phyloP scores from a whole-genome alignment of 2,329 filamentous ascomycete species.

The Aspergillus pseudoviridinutans region DNA sequence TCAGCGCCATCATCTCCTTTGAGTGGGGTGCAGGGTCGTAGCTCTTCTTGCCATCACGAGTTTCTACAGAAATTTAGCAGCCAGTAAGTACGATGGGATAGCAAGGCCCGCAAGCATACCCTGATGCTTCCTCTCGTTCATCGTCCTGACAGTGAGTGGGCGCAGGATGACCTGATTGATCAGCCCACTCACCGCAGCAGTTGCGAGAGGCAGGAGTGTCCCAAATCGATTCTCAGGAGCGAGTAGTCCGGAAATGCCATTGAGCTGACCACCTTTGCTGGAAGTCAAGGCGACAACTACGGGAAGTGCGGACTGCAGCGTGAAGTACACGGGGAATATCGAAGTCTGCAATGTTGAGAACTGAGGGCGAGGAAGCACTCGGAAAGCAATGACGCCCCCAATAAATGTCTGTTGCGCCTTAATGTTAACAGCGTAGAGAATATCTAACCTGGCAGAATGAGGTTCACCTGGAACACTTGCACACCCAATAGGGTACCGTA shows the following conservation, averaged over 20 bases:
- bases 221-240: constrained; percentile 57
- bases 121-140: constrained; percentile 73
- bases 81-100: neutral
- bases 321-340: constrained; percentile 80
- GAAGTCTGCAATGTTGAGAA: constrained; percentile 77
- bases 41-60: constrained; percentile 82
- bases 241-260: constrained; percentile 34
- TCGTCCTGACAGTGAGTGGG: constrained; percentile 70
- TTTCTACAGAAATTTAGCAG: constrained; percentile 51
- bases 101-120: constrained; percentile 49
- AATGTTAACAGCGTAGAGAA: neutral
- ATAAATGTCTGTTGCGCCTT: constrained; percentile 62
- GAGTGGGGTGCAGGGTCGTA: constrained; percentile 77
- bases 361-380: constrained; percentile 68
- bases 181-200: constrained; percentile 67
- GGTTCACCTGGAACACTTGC: constrained; percentile 73
- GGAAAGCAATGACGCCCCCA: constrained; percentile 69
- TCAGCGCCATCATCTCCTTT: constrained; percentile 75
- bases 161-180: constrained; percentile 68
- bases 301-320: constrained; percentile 73
- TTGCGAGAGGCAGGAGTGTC: constrained; percentile 64
- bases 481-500: constrained; percentile 86
- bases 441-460: neutral
- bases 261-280: constrained; percentile 51
- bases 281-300: constrained; percentile 73